Conservation (phyloP, 371 early-diverging fungal genomes). For the Blakeslea trispora region DNA sequence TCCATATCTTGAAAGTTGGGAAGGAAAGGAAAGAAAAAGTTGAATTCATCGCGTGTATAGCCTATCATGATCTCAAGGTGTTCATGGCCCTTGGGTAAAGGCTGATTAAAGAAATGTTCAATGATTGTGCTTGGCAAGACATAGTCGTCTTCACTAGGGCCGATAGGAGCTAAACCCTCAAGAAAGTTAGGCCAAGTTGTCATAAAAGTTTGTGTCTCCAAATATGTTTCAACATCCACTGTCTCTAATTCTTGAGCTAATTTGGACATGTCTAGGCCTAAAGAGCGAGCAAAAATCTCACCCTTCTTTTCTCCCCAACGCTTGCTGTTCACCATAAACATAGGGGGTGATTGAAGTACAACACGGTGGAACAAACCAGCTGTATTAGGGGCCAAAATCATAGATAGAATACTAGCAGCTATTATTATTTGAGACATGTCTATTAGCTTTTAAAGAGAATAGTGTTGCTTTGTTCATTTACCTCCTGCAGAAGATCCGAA, state of each 20-base stretch:
- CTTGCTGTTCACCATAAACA: slow-evolving; percentile 32
- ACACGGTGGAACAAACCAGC: slow-evolving; percentile 25
- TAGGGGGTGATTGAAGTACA: slow-evolving; percentile 37
- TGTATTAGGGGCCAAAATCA: slow-evolving; percentile 25
- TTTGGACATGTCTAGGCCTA: slow-evolving; percentile 18
- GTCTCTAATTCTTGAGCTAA: slow-evolving; percentile 23
- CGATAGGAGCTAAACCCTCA: slow-evolving; percentile 40
- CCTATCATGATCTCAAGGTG: slow-evolving; percentile 34
- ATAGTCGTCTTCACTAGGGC: slow-evolving; percentile 23
- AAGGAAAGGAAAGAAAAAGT: slow-evolving; percentile 40
- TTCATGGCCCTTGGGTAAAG: slow-evolving; percentile 23
- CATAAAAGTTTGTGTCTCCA: slow-evolving; percentile 39
- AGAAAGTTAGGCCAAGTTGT: slow-evolving; percentile 45
- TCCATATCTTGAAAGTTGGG: slow-evolving; percentile 41
- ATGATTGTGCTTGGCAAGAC: slow-evolving; percentile 21
- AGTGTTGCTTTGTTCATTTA: slow-evolving; percentile 5
- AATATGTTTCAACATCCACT: slow-evolving; percentile 25
- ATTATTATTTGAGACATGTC: neutral
- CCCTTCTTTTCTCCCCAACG: slow-evolving; percentile 40
- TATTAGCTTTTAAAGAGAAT: neutral
- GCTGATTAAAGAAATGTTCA: slow-evolving; percentile 26
- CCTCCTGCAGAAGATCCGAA: slow-evolving; percentile 46
- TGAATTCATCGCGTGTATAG: slow-evolving; percentile 43
- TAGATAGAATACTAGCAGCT: slow-evolving; percentile 26
- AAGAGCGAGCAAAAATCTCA: slow-evolving; percentile 29